phyloP scores from a whole-genome alignment of 441 rosid species.

The Pelargonium australe region DNA sequence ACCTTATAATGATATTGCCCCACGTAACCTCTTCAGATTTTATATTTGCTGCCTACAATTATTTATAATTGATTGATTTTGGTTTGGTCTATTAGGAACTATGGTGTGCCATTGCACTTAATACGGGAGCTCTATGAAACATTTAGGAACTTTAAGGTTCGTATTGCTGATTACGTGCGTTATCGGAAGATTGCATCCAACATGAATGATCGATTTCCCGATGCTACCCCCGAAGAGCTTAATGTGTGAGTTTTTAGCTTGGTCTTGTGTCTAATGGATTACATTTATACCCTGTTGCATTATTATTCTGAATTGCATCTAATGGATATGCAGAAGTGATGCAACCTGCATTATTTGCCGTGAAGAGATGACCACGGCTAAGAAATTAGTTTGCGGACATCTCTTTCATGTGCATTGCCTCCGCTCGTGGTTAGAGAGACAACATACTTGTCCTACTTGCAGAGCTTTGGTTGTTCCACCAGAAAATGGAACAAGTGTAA shows the following conservation, averaged over 20 bases:
- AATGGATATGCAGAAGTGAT: conserved; percentile 62
- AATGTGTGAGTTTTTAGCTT: conserved; percentile 45
- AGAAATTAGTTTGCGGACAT: conserved; percentile 88
- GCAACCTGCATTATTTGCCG: conserved; percentile 94
- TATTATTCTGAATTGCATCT: conserved; percentile 20
- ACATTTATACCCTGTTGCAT: conserved; percentile 9
- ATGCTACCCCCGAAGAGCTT: conserved; percentile 92
- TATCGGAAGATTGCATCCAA: conserved; percentile 87
- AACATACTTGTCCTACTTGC: conserved; percentile 94
- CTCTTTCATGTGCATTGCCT: conserved; percentile 96
- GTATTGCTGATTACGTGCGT: conserved; percentile 83
- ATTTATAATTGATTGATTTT: conserved; percentile 1
- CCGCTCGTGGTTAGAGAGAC: conserved; percentile 95
- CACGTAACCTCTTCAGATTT: not conserved
- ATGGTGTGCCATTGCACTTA: conserved; percentile 90
- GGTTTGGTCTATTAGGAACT: conserved; percentile 51
- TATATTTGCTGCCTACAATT: not conserved
- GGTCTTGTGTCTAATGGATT: not conserved
- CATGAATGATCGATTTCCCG: conserved; percentile 94
- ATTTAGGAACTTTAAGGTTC: conserved; percentile 84
- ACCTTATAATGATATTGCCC: not conserved
- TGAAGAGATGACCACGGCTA: conserved; percentile 95
- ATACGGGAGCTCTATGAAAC: conserved; percentile 96
- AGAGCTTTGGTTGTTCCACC: conserved; percentile 89
- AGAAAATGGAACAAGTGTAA: conserved; percentile 47